These are phyloP conservation scores for Rhodotorula sphaerocarpa DNA, from an alignment of 768 basidiomycete genomes.

Conservation along the genomic window DNA sequence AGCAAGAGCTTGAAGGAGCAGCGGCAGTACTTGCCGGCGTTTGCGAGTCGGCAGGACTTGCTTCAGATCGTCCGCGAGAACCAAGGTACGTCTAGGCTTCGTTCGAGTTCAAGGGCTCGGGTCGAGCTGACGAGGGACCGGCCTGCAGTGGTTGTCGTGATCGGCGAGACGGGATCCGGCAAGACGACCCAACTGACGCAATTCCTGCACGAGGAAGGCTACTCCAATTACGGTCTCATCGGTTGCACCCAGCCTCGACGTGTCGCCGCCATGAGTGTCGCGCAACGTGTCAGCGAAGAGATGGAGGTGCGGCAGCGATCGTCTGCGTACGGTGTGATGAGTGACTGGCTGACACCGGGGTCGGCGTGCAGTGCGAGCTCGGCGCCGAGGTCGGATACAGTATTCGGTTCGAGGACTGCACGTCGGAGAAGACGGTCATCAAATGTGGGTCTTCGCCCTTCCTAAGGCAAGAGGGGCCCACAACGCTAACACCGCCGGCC, in stretches of 20 bases:
- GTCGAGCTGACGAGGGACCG: no score
- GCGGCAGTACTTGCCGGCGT: constrained; percentile 91
- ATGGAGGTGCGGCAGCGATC: constrained; percentile 64
- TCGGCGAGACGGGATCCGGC: constrained; percentile 99
- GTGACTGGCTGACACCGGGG: constrained; percentile 4
- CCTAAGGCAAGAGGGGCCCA: background rate
- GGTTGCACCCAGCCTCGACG: constrained; percentile 97
- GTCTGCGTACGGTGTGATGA: background rate
- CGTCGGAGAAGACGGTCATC: constrained; percentile 84
- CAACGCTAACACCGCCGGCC: background rate
- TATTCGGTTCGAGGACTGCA: constrained; percentile 98
- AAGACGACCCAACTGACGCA: constrained; percentile 96
- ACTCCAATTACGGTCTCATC: constrained; percentile 76
- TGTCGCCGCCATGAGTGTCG: constrained; percentile 98
- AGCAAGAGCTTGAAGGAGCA: constrained; percentile 84
- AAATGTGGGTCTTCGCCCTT: constrained; percentile 61
- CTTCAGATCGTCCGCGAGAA: constrained; percentile 83
- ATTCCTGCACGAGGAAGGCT: constrained; percentile 95
- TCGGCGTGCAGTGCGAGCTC: constrained; percentile 61
- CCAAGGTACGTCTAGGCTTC: constrained; percentile 70
- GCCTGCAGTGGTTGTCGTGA: constrained; percentile 73
- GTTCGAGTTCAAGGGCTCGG: no score
- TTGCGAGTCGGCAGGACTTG: constrained; percentile 89
- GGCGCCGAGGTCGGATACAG: constrained; percentile 89
- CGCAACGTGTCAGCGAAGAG: constrained; percentile 99